Base-by-base conservation (phyloP, 2,329 filamentous ascomycete genomes). In the Tympanopsis confertula region DNA sequence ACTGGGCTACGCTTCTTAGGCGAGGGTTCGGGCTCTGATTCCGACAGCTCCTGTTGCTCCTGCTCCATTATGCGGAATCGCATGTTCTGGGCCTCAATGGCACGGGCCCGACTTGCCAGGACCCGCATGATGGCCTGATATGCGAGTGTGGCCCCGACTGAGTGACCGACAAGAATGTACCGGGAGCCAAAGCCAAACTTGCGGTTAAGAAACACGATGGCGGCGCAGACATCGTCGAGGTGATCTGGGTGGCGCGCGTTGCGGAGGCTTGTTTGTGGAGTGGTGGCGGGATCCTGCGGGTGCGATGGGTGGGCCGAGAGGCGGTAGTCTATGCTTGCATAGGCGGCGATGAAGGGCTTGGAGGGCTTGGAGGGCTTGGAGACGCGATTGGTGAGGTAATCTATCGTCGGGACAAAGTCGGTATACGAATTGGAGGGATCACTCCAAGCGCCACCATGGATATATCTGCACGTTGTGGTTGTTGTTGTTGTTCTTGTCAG, bases 391-490 rank as follows among this genome's bases (percentile, higher is more conserved):
- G 65, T 48, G 41, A 74, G 53, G 24, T 55, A 49, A 40, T 57
- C 51, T 36, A 74, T 59, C 36, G 63, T 59, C 3, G 66, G 56
- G 5, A 51, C 42, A 45, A 73, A 71, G 1, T 51, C 50, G 5
- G 44, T 39, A 3, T 57, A 50, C 12, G 56, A 58, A 26, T 62
- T 51, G 10, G 46, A 49, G 36, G 63, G 63, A 42, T 68, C 65
- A 33, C 65, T 57, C 58, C 65, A 68, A 44, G 63, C 65, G 38
- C 65, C 65, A 30, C 65, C 65, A 45, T 68, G 65, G 41, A 68
- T 62, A 53, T 66, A 78, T 41, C 65, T 63, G 40, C 44, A 24
- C n/a, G 10, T 28, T 28, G 24, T 28, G 10, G 10, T 28, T 10
- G 24, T 28, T 28, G n/a, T 10, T 28, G n/a, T 28, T 10, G 10